Percentiles rank a stretch among this genome's conserved stretches.
These are phyloP conservation scores for Neurospora terricola DNA, from an alignment of 495 filamentous ascomycete genomes.

Conservation along the genomic window DNA sequence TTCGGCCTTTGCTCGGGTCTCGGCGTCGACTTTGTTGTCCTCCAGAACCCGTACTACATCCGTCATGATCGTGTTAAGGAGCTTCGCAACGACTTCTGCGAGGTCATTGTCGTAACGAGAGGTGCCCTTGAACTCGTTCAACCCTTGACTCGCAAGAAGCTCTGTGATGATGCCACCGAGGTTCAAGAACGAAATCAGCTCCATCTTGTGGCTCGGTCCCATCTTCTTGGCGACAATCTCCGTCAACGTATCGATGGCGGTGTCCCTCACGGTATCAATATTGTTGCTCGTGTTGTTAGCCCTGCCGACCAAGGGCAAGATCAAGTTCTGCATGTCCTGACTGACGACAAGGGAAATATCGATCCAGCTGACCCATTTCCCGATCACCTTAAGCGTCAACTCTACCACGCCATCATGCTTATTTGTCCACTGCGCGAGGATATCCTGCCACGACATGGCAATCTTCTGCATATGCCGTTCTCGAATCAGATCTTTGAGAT, in stretches of 20 bases:
- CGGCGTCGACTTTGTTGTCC: constrained; percentile 40
- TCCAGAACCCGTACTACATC: constrained; percentile 76
- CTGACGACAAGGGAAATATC: constrained; percentile 91
- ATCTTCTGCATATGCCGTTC: constrained; percentile 78
- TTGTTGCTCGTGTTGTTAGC: constrained; percentile 39
- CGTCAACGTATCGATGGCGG: constrained; percentile 84
- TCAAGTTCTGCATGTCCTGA: constrained; percentile 66
- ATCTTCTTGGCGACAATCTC: constrained; percentile 98
- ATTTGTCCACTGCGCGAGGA: constrained; percentile 69
- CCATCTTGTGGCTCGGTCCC: constrained; percentile 82
- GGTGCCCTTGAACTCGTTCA: constrained; percentile 67
- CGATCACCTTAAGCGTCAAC: constrained; percentile 77
- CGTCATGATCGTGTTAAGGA: constrained; percentile 80
- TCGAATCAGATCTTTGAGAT: constrained; percentile 82
- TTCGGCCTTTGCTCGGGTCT: constrained; percentile 53
- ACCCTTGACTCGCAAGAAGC: constrained; percentile 66
- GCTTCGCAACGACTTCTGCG: constrained; percentile 84
- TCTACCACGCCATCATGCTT: constrained; percentile 67
- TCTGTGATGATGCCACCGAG: constrained; percentile 71
- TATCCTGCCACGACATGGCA: constrained; percentile 79
- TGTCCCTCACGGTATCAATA: constrained; percentile 63
- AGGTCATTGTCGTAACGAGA: constrained; percentile 86
- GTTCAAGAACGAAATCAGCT: constrained; percentile 86
- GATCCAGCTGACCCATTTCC: constrained; percentile 96
- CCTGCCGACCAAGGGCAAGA: constrained; percentile 70